These are phyloP conservation scores for Arthroderma sp. DNA, from an alignment of 2,329 filamentous ascomycete genomes.

Conservation along the genomic window DNA sequence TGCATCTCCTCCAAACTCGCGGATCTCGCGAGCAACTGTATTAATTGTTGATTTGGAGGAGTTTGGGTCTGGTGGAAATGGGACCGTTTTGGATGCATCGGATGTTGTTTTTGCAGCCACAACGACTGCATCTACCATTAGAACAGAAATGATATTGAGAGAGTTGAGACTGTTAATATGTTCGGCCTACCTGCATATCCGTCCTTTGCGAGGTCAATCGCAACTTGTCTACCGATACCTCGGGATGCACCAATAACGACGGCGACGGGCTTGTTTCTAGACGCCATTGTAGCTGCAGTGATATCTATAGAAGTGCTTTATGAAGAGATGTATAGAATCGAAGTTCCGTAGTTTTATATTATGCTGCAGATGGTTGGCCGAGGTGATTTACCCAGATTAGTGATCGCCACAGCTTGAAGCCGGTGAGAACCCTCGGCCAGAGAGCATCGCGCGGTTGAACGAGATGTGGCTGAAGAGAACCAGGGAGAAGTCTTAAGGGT, in stretches of 20 bases:
- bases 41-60: constrained; percentile 62
- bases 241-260: constrained; percentile 63
- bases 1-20: constrained; percentile 48
- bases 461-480: too few relatives aligned
- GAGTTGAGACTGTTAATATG: not conserved
- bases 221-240: constrained; percentile 69
- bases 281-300: too few relatives aligned
- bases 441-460: too few relatives aligned
- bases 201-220: constrained; percentile 59
- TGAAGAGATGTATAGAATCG: too few relatives aligned
- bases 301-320: too few relatives aligned
- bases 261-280: constrained; percentile 37
- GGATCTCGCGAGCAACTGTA: constrained; percentile 66
- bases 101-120: constrained; percentile 65
- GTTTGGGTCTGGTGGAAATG: constrained; percentile 67
- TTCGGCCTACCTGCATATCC: constrained; percentile 52
- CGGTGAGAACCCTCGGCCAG: too few relatives aligned
- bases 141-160: not conserved
- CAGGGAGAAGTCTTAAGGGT: too few relatives aligned
- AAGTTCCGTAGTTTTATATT: too few relatives aligned
- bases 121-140: constrained; percentile 42
- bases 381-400: too few relatives aligned
- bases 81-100: constrained; percentile 40
- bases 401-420: too few relatives aligned
- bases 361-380: too few relatives aligned